Conservation (phyloP, 306 rosid genomes). For the Castanopsis chinensis region DNA sequence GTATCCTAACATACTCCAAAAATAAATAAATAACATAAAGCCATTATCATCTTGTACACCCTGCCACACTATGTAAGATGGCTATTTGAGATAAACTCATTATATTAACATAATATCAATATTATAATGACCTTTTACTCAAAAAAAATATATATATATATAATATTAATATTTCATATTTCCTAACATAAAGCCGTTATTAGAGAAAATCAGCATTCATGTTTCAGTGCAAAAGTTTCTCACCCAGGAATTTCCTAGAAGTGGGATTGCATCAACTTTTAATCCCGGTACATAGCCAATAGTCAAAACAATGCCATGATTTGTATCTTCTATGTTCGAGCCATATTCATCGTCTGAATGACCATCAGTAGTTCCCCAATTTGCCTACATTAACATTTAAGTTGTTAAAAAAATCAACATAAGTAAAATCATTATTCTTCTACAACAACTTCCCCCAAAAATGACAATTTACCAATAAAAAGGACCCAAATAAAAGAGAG, state of each 20-base stretch:
- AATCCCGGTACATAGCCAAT: constrained; percentile 74
- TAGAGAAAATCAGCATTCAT: background rate
- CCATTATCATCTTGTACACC: background rate
- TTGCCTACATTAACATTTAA: constrained; percentile 26
- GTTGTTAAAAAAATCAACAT: too few relatives aligned
- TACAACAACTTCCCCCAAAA: background rate
- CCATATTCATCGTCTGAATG: constrained; percentile 22
- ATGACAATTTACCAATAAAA: background rate
- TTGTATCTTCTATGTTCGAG: constrained; percentile 5
- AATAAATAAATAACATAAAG: too few relatives aligned
- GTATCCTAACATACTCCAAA: too few relatives aligned
- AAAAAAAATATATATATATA: too few relatives aligned
- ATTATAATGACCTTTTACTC: background rate
- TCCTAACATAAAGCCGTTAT: background rate
- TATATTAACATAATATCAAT: background rate
- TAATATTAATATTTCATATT: too few relatives aligned
- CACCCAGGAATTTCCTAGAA: constrained; percentile 33
- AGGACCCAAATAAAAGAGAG: background rate
- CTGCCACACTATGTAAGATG: background rate
- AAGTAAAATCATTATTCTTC: too few relatives aligned
- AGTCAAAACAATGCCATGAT: constrained; percentile 60
- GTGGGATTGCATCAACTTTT: constrained; percentile 61
- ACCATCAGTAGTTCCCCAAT: constrained; percentile 29
- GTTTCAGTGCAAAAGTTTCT: background rate
- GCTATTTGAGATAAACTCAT: background rate